Percentiles rank a stretch among this genome's conserved stretches.
Evolutionary conservation across 495 filamentous ascomycete genomes (phyloP).

Genomic region (Talaromyces trachyspermus): DNA sequence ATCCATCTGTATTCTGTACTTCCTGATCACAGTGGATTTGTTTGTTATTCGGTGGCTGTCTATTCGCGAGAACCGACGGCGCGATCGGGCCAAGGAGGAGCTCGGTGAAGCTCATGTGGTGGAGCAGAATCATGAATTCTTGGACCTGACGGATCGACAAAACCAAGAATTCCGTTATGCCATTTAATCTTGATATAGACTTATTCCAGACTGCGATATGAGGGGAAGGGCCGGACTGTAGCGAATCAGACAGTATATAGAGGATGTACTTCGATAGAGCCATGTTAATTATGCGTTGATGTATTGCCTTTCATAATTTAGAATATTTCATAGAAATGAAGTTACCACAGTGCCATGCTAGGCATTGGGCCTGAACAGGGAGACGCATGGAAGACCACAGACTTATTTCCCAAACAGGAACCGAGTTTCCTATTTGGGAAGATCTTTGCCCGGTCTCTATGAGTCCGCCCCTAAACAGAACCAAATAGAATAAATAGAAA

Average conservation of each 20-base stretch:
- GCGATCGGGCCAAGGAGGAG: slow-evolving; percentile 35
- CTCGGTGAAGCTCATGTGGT: slow-evolving; percentile 45
- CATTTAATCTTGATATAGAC: too few species aligned
- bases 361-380: neutral
- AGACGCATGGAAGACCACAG: neutral
- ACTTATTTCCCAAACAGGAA: neutral
- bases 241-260: too few species aligned
- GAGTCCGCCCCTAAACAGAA: too few species aligned
- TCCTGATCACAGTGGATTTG: slow-evolving; percentile 39
- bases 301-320: too few species aligned
- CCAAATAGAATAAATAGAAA: too few species aligned
- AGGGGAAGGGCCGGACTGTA: too few species aligned
- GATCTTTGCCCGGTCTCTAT: too few species aligned
- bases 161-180: slow-evolving; percentile 21
- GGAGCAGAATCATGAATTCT: slow-evolving; percentile 49
- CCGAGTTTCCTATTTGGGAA: neutral
- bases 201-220: too few species aligned
- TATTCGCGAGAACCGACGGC: slow-evolving; percentile 39
- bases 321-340: too few species aligned
- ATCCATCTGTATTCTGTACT: slow-evolving; percentile 47
- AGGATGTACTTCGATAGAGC: too few species aligned
- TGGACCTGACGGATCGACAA: slow-evolving; percentile 42
- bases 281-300: too few species aligned
- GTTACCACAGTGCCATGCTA: too few species aligned
- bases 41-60: slow-evolving; percentile 52